Evolutionary conservation across 345 rosid species (phyloP).

Genomic region (Dovyalis caffra): DNA sequence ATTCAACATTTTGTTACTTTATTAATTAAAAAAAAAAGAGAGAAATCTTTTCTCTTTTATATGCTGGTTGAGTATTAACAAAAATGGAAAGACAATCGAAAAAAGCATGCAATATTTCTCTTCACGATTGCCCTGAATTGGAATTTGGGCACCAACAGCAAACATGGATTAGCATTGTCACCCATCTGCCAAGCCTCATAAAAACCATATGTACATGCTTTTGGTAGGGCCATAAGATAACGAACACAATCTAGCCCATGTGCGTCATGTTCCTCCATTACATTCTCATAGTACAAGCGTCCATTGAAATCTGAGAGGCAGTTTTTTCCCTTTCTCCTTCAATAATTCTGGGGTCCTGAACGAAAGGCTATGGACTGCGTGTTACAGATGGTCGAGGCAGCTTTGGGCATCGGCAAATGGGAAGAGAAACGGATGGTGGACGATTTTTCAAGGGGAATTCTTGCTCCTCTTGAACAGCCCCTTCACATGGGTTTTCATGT

Average conservation of each 20-base stretch:
- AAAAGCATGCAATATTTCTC: neutral
- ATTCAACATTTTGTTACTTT: neutral
- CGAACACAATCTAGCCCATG: neutral
- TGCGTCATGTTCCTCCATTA: neutral
- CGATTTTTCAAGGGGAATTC: neutral
- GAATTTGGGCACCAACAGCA: neutral
- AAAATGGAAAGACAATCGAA: neutral
- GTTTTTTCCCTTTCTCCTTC: neutral
- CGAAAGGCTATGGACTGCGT: neutral
- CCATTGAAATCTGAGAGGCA: neutral
- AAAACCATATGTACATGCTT: neutral
- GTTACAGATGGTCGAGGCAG: neutral
- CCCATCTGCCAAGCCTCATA: slow-evolving; percentile 1
- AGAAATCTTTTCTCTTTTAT: neutral
- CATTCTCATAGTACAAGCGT: neutral
- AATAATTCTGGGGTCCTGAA: neutral
- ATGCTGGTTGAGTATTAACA: neutral
- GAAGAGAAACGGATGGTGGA: neutral
- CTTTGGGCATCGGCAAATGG: neutral
- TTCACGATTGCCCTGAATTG: neutral
- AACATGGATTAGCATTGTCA: neutral
- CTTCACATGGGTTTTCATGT: slow-evolving; percentile 6
- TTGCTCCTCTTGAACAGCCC: neutral
- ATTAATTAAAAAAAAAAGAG: neutral
- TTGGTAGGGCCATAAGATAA: slow-evolving; percentile 3